Evolutionary conservation across 1,284 basidiomycete species (phyloP), one percentile per base, ranked within the genome.

Genomic region (Cutaneotrichosporon cutaneum): DNA sequence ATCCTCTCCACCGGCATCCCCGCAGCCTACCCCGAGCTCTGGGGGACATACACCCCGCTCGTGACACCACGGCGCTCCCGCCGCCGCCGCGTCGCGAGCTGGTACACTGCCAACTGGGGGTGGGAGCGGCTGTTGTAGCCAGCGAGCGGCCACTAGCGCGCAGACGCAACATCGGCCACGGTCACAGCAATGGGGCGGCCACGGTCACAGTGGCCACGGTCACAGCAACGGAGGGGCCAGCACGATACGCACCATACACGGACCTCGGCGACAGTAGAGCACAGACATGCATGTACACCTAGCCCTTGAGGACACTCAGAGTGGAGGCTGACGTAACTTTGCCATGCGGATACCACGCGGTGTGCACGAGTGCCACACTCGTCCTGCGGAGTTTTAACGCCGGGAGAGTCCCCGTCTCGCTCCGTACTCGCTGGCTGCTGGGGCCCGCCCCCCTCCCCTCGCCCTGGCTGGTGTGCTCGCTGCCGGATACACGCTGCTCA

Each of bases 101-200:
- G 48, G 48, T 50, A 50, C 16, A 50, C 48, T 5, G 8, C 48
- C 14, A 50, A 50, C 48, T 50, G 48, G 48, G 48, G 48, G 26
- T 50, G 48, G 48, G 27, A 50, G 27, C 48, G 48, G 14, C 26
- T 50, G 13, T 26, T 50, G 48, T 50, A 50, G 48, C 11, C 7
- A 24, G 21, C 21, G 39, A 42, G 22, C 45, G 21, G 2, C 35
- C n/a, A n/a, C n/a, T n/a, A n/a, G n/a, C n/a, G n/a, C n/a, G n/a
- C n/a, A n/a, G n/a, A n/a, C n/a, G n/a, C n/a, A n/a, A n/a, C n/a
- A n/a, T n/a, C n/a, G 16, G 42, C 6, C 42, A 44, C 4, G 42
- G 6, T 16, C n/a, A 44, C 42, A 21, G 6, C 6, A 4, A 33
- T 6, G 11, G 32, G 32, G 32, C 6, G 11, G 32, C 7, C 7